These are phyloP conservation scores for Aureobasidium subglaciale DNA, from an alignment of 2,329 filamentous ascomycete genomes.

Conservation along the genomic window DNA sequence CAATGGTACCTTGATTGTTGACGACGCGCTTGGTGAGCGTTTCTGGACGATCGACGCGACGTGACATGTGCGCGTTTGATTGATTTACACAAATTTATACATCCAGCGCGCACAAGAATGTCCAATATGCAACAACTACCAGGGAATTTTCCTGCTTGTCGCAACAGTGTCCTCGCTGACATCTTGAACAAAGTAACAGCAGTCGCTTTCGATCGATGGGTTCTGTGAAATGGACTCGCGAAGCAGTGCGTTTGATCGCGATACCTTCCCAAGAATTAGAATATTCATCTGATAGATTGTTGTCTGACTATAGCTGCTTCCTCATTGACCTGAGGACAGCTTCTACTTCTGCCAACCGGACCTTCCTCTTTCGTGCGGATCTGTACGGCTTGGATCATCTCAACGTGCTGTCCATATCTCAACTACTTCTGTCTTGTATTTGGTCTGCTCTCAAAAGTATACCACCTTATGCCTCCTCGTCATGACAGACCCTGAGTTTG, in stretches of 20 bases:
- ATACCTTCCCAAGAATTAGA: no score
- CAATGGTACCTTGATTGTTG: not conserved
- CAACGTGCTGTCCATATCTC: not conserved
- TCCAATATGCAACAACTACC: no score
- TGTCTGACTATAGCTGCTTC: not conserved
- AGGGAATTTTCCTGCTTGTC: no score
- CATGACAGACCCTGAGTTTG: not conserved
- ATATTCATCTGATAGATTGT: no score
- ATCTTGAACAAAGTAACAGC: no score
- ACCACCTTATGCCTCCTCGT: not conserved
- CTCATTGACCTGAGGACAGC: not conserved
- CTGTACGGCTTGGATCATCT: no score
- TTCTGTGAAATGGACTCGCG: no score
- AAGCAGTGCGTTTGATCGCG: no score
- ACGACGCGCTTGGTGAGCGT: not conserved
- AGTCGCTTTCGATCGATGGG: no score
- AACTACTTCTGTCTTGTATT: not conserved
- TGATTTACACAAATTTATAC: not conserved
- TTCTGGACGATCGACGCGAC: slow-evolving; percentile 1
- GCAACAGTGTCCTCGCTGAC: no score
- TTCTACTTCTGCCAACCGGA: not conserved
- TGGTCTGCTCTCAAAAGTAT: not conserved
- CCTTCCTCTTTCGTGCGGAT: no score
- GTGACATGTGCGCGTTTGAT: slow-evolving; percentile 1
- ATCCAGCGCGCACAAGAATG: no score